phyloP scores from a whole-genome alignment of 345 rosid species.

The Microcos paniculata region DNA sequence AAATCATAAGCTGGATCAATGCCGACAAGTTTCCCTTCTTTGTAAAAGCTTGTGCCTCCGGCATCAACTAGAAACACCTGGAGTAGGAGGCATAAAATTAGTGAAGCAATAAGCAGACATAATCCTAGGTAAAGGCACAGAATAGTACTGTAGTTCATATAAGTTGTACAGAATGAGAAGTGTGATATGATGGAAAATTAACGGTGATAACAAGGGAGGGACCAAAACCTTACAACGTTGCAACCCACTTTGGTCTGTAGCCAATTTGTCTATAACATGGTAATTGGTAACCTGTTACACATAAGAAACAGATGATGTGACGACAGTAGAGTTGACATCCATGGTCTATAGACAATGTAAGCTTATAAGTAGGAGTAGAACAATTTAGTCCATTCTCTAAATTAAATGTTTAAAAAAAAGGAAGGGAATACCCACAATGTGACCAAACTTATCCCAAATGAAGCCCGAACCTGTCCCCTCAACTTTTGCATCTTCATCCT shows the following conservation, averaged over 20 bases:
- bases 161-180: not conserved
- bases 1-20: constrained; percentile 78
- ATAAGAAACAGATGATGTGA: not conserved
- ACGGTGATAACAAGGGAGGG: constrained; percentile 10
- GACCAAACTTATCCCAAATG: constrained; percentile 94
- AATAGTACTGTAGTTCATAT: not conserved
- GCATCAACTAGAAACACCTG: constrained; percentile 72
- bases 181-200: not conserved
- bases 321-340: not conserved
- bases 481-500: constrained; percentile 55
- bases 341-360: not conserved
- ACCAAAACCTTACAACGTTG: constrained; percentile 80
- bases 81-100: not conserved
- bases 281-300: constrained; percentile 72
- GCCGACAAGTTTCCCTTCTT: constrained; percentile 68
- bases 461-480: constrained; percentile 95
- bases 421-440: constrained; percentile 59
- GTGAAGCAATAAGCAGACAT: not conserved
- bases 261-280: constrained; percentile 81
- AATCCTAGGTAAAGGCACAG: not conserved
- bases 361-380: not conserved
- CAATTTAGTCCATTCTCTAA: no score
- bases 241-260: constrained; percentile 63
- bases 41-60: constrained; percentile 57
- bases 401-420: not conserved